Evolutionary conservation across 2,329 filamentous ascomycete species (phyloP).

Genomic region (Exserohilum turcica): DNA sequence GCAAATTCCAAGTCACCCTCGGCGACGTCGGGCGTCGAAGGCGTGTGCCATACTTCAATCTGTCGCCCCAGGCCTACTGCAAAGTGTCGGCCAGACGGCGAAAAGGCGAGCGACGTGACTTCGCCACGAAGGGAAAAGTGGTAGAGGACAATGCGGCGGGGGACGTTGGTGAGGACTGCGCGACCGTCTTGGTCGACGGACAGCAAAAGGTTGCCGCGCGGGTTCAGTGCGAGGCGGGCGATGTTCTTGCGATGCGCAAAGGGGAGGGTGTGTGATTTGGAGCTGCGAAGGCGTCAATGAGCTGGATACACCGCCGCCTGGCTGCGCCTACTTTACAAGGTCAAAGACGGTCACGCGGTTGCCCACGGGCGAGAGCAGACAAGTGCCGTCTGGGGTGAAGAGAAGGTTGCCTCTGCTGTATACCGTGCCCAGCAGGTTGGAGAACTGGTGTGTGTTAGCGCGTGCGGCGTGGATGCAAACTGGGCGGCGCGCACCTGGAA

Average conservation of each 20-base stretch:
- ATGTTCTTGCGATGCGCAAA: constrained; percentile 97
- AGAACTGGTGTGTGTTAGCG: constrained; percentile 72
- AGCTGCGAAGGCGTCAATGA: constrained; percentile 56
- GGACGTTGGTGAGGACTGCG: constrained; percentile 90
- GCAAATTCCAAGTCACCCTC: constrained; percentile 91
- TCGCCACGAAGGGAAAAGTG: constrained; percentile 92
- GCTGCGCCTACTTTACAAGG: constrained; percentile 77
- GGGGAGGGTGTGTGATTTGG: constrained; percentile 83
- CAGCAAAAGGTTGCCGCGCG: constrained; percentile 87
- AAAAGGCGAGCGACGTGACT: constrained; percentile 84
- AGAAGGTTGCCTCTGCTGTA: constrained; percentile 97
- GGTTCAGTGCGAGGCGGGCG: constrained; percentile 81
- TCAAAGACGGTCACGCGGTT: constrained; percentile 97
- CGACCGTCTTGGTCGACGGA: constrained; percentile 93
- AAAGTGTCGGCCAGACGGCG: constrained; percentile 88
- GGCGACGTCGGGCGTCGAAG: constrained; percentile 81
- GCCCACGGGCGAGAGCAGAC: constrained; percentile 92
- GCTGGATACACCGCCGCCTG: not conserved
- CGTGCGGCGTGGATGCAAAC: not conserved
- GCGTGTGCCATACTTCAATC: constrained; percentile 95
- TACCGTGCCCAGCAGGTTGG: constrained; percentile 96
- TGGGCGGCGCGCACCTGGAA: constrained; percentile 72
- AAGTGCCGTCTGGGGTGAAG: constrained; percentile 95
- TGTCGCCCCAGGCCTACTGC: constrained; percentile 84
- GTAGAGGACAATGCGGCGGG: constrained; percentile 83